phyloP scores from a whole-genome alignment of 2,329 filamentous ascomycete genomes.

The Emericellopsis atlantica region DNA sequence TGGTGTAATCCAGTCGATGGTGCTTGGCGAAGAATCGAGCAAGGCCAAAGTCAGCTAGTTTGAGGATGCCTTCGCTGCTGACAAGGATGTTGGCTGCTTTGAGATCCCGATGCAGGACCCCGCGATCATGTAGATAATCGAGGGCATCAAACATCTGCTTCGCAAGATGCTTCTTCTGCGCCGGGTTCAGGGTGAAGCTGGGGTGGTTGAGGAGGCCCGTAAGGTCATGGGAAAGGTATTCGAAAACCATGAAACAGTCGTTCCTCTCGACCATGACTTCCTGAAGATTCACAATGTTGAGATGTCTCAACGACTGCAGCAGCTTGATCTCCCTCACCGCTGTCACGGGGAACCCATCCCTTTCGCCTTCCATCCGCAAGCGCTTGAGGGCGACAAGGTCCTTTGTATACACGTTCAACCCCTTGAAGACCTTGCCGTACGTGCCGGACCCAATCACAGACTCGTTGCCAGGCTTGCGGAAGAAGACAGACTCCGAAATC shows the following conservation, averaged over 20 bases:
- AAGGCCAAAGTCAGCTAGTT: conserved; percentile 90
- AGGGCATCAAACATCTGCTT: conserved; percentile 89
- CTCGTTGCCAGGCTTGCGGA: conserved; percentile 90
- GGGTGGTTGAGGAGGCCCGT: conserved; percentile 94
- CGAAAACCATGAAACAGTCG: conserved; percentile 99
- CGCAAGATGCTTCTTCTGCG: conserved; percentile 86
- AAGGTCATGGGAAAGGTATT: conserved; percentile 92
- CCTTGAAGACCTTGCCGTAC: conserved; percentile 92
- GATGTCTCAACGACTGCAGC: conserved; percentile 72
- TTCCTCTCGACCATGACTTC: conserved; percentile 98
- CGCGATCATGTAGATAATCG: conserved; percentile 82
- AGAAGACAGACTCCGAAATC: conserved; percentile 81
- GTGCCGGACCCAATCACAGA: conserved; percentile 93
- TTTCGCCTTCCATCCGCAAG: conserved; percentile 87
- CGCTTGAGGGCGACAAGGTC: conserved; percentile 76
- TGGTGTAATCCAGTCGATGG: conserved; percentile 88
- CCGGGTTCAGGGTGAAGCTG: conserved; percentile 69
- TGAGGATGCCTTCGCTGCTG: conserved; percentile 76
- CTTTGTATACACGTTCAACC: conserved; percentile 82
- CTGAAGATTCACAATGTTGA: conserved; percentile 70
- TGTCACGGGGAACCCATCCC: conserved; percentile 83
- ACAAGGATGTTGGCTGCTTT: conserved; percentile 97
- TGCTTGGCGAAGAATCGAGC: conserved; percentile 94
- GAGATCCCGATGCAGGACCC: conserved; percentile 95
- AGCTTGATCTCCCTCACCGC: conserved; percentile 86